A percentile compares a stretch with the other conserved stretches of the same genome.
Conservation (phyloP, 805 yeast species). For the Osmozyma mogii region DNA sequence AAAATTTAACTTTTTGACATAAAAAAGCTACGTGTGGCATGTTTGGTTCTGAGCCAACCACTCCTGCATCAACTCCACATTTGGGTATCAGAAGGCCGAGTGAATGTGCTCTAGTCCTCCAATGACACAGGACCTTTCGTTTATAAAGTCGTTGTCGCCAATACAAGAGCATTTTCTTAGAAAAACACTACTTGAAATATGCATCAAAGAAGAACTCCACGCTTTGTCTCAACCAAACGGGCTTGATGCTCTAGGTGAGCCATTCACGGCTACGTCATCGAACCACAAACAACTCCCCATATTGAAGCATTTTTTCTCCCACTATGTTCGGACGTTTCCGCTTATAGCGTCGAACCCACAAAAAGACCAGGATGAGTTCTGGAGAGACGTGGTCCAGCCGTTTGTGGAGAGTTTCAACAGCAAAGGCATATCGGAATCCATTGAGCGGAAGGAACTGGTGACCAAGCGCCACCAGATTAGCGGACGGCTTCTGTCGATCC, state of each 20-base stretch:
- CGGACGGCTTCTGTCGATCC: conserved; percentile 50
- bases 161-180: conserved; percentile 83
- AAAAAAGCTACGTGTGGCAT: no score
- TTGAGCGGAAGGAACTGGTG: conserved; percentile 69
- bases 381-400: conserved; percentile 74
- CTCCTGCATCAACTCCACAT: no score
- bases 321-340: conserved; percentile 67
- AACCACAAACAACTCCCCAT: conserved; percentile 43
- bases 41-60: no score
- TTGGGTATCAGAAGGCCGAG: no score
- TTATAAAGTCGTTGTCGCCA: conserved; percentile 33
- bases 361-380: conserved; percentile 47
- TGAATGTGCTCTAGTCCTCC: conserved; percentile 1
- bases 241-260: conserved; percentile 66
- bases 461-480: conserved; percentile 54
- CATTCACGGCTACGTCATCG: conserved; percentile 44
- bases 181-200: conserved; percentile 62
- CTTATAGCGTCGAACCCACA: conserved; percentile 46
- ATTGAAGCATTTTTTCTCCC: conserved; percentile 53
- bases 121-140: background rate
- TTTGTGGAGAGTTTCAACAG: conserved; percentile 73
- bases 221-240: conserved; percentile 53
- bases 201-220: conserved; percentile 57
- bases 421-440: conserved; percentile 62
- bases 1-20: no score